A percentile compares a stretch with the other conserved stretches of the same genome.
Evolutionary conservation across 257 asterid species (phyloP).

Genomic region (Rubia yunnanensis): DNA sequence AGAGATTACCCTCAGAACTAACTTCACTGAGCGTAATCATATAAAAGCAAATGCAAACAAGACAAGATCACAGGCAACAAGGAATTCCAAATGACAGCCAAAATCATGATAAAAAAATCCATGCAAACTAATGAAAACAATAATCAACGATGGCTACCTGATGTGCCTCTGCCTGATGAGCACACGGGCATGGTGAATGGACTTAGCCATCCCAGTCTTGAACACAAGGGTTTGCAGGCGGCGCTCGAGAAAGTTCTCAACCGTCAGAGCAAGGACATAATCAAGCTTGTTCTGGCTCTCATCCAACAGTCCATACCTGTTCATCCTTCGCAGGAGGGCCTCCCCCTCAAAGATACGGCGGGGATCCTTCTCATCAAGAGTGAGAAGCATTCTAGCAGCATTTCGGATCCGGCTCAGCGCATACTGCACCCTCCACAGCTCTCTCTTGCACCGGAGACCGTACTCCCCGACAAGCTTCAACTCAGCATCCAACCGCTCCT

Average conservation of each 20-base stretch:
- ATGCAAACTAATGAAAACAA: not conserved
- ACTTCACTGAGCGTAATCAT: too few relatives aligned
- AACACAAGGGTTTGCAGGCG: not conserved
- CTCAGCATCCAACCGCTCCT: not conserved
- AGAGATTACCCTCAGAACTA: too few relatives aligned
- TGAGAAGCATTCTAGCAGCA: not conserved
- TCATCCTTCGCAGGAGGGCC: not conserved
- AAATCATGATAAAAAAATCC: too few relatives aligned
- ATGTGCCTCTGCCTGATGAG: not conserved
- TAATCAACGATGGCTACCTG: not conserved
- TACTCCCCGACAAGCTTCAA: not conserved
- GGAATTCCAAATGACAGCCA: not conserved
- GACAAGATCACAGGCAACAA: not conserved
- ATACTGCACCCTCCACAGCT: constrained; percentile 1
- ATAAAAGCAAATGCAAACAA: not conserved
- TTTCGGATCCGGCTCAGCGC: not conserved
- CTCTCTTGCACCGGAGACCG: not conserved
- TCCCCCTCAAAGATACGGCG: not conserved
- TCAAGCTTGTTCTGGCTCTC: not conserved
- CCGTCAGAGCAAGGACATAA: not conserved
- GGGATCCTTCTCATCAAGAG: not conserved
- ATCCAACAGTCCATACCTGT: not conserved
- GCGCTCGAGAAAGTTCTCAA: not conserved
- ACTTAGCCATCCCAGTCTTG: not conserved
- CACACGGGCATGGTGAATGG: not conserved